Evolutionary conservation across 2,329 filamentous ascomycete genomes (phyloP), one percentile per base, ranked within the genome.

Genomic region (Pseudogymnoascus sp.): DNA sequence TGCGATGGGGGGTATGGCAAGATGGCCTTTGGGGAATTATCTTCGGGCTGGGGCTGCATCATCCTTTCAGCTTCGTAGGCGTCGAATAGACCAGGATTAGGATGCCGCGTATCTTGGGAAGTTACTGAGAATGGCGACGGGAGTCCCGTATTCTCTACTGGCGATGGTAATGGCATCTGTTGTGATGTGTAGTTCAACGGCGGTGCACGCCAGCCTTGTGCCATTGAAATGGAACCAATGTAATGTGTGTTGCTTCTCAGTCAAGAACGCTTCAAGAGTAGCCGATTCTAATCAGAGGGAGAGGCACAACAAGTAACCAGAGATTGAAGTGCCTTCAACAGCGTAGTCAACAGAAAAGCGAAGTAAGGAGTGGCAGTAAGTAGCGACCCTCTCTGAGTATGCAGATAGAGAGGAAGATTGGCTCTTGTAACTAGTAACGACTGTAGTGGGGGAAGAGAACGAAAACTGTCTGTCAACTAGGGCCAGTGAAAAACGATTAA

Each of bases 191-290:
- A 70, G 61, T 59, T 69, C 38, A 67, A 67, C 37, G 66, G 66
- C 35, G 69, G 38, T 46, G 67, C 68, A 62, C 66, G 68, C 62
- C 68, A 65, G 53, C 62, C 59, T 53, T 66, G 61, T 65, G 69
- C 71, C 71, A 73, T 73, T 31, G 66, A 66, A 66, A 33, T 33
- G 10, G 10, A 56, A 56, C 12, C n/a, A 14, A 33, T 4, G 28
- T n/a, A 56, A 22, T 33, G 31, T 56, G 11, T 19, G 16, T 16
- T 56, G 28, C n/a, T 12, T 28, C 10, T 8, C 24, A 22, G 14
- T 53, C 14, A 53, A n/a, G n/a, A 50, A 50, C 22, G 2, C 22
- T 8, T 11, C 26, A 19, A 12, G n/a, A 19, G 46, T 12, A 11
- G 26, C 46, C 31, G 26, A 14, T 33, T 56, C 5, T 33, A 28